Conservation (phyloP, 2,329 filamentous ascomycete genomes). For the Hymenoscyphus fraxineus region DNA sequence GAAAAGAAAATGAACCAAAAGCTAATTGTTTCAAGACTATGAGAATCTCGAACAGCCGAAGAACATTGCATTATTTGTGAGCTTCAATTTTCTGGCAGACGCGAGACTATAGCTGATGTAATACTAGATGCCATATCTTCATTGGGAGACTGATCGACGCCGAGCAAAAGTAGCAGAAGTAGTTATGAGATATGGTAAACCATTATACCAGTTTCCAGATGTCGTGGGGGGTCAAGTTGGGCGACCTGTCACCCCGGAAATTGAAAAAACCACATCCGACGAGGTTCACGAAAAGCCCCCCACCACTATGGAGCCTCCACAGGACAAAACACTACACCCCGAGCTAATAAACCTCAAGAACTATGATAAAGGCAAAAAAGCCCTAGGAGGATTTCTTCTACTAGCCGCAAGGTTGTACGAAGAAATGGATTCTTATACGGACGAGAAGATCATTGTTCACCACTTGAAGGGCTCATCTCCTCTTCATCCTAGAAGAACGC, state of each 20-base stretch:
- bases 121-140: slow-evolving; percentile 30
- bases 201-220: slow-evolving; percentile 12
- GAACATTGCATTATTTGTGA: slow-evolving; percentile 22
- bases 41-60: slow-evolving; percentile 10
- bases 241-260: neutral
- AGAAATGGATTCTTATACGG: slow-evolving; percentile 5
- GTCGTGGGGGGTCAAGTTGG: slow-evolving; percentile 7
- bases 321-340: neutral
- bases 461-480: neutral
- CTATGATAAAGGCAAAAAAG: neutral
- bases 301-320: neutral
- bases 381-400: slow-evolving; percentile 1
- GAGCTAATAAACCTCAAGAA: neutral
- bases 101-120: neutral
- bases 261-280: neutral
- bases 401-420: slow-evolving; percentile 6
- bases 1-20: neutral
- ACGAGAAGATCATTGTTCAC: slow-evolving; percentile 3
- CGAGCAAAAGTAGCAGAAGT: slow-evolving; percentile 16
- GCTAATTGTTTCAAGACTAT: slow-evolving; percentile 2
- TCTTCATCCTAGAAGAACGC: slow-evolving; percentile 6
- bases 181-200: slow-evolving; percentile 12
- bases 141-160: slow-evolving; percentile 31
- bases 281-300: neutral
- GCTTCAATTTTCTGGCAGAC: neutral